phyloP scores from a whole-genome alignment of 768 basidiomycete genomes.

The Auriscalpium orientale region DNA sequence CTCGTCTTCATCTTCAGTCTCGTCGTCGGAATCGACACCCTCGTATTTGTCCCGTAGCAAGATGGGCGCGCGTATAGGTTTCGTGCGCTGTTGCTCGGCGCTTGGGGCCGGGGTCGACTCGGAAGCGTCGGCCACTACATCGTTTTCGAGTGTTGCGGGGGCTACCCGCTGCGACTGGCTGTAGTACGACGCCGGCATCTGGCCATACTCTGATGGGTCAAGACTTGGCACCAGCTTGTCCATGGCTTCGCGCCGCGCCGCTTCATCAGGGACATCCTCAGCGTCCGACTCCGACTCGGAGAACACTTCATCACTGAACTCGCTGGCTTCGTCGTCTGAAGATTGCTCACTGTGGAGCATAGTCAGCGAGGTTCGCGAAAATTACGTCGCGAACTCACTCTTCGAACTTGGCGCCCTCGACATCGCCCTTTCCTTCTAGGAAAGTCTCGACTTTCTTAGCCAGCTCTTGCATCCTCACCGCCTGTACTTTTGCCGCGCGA shows the following conservation, averaged over 20 bases:
- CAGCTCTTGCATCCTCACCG: constrained; percentile 61
- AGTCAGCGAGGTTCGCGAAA: not conserved
- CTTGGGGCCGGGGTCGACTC: not conserved
- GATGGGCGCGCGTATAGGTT: constrained; percentile 66
- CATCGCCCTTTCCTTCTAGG: constrained; percentile 80
- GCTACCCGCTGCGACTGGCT: constrained; percentile 63
- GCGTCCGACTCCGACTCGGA: constrained; percentile 24
- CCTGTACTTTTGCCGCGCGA: constrained; percentile 53
- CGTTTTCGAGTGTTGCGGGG: constrained; percentile 35
- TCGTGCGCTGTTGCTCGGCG: not conserved
- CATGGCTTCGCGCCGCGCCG: constrained; percentile 57
- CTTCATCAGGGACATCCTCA: constrained; percentile 16
- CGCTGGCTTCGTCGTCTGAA: constrained; percentile 37
- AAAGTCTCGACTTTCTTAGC: constrained; percentile 87
- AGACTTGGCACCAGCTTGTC: constrained; percentile 76
- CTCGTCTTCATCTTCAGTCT: constrained; percentile 58
- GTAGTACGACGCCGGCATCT: constrained; percentile 69
- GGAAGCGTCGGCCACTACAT: constrained; percentile 26
- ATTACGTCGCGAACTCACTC: constrained; percentile 54
- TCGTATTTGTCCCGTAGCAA: constrained; percentile 82
- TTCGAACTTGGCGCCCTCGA: constrained; percentile 84
- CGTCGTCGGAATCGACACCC: constrained; percentile 89
- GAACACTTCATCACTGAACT: constrained; percentile 34
- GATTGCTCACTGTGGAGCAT: constrained; percentile 39
- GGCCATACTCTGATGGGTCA: constrained; percentile 80